Evolutionary conservation across 208 protist species (phyloP), one percentile per base, ranked within the genome.

Genomic region (Leptomonas pyrrhocoris): DNA sequence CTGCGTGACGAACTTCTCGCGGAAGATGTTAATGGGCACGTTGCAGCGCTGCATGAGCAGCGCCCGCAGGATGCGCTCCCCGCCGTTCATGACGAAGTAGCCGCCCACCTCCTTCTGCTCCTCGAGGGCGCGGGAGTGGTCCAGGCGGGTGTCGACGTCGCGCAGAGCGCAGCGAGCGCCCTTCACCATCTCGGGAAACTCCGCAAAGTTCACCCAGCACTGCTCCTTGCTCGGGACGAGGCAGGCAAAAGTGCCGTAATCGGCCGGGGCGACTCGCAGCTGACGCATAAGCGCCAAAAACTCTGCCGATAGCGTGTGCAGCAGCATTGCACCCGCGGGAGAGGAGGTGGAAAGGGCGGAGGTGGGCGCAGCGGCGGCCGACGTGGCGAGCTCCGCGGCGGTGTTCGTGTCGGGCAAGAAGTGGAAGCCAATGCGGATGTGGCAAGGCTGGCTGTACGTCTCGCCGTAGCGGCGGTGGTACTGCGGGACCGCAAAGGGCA

Each of bases 1-100:
- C 51, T 98, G 88, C 16, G 91, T 94, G 1, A 42, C 38, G 83
- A 98, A 99, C 46, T 85, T 81, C 25, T 95, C 76, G 28, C 98
- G 86, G 1, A 80, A 49, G 25, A 99, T 88, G 43, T 96, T 97
- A 25, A 99, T 85, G 7, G 97, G 84, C 40, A 99, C 93, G 84
- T 99, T 98, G 50, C 94, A 88, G 19, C 98, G 85, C 57, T 94
- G 94, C 80, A 98, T 88, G 45, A 99, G 81, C 25, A 99, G 79
- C 46, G 99, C 77, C 65, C 99, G 97, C 28, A 99, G 77, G 54
- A 99, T 92, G 46, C 98, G 98, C 83, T 99, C 99, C 23, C 96
- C 89, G 43, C 99, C 99, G 64, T 98, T 98, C 73, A 99, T 88
- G 64, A 99, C 93, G 77, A 99, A 99, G 92, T 99, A 99, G 21